phyloP scores from a whole-genome alignment of 2,329 filamentous ascomycete species.

The Scedosporium minutisporum region DNA sequence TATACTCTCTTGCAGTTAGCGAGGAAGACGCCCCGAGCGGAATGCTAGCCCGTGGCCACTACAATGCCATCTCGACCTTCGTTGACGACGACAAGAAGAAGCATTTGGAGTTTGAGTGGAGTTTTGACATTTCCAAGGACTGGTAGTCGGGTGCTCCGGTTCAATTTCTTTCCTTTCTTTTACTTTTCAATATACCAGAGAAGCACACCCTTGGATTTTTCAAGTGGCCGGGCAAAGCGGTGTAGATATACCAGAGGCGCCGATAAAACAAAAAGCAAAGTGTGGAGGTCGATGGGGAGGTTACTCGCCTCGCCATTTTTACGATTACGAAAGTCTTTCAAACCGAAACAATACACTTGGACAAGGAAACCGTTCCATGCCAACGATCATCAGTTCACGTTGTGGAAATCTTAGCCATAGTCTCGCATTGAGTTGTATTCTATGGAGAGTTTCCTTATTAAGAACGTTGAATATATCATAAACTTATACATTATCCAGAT shows the following conservation, averaged over 20 bases:
- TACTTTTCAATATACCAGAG: background rate
- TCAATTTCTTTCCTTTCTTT: background rate
- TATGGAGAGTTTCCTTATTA: too few relatives aligned
- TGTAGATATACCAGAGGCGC: slow-evolving; percentile 7
- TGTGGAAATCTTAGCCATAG: too few relatives aligned
- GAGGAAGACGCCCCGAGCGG: slow-evolving; percentile 86
- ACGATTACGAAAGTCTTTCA: slow-evolving; percentile 8
- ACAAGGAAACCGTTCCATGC: background rate
- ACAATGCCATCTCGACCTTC: slow-evolving; percentile 82
- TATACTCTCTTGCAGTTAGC: slow-evolving; percentile 50
- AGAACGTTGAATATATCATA: too few relatives aligned
- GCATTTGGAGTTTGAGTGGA: slow-evolving; percentile 90
- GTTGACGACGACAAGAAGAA: slow-evolving; percentile 89
- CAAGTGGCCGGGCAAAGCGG: background rate
- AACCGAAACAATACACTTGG: background rate
- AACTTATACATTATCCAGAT: background rate
- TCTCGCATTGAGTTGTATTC: too few relatives aligned
- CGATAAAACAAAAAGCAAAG: background rate
- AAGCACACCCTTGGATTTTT: background rate
- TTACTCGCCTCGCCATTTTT: background rate
- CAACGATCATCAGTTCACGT: too few relatives aligned
- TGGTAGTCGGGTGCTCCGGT: slow-evolving; percentile 49
- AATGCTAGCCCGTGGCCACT: slow-evolving; percentile 82
- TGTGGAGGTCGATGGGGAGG: background rate
- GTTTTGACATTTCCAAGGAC: slow-evolving; percentile 93